phyloP scores from a whole-genome alignment of 1,284 basidiomycete genomes.

The Violaceomyces palustris region DNA sequence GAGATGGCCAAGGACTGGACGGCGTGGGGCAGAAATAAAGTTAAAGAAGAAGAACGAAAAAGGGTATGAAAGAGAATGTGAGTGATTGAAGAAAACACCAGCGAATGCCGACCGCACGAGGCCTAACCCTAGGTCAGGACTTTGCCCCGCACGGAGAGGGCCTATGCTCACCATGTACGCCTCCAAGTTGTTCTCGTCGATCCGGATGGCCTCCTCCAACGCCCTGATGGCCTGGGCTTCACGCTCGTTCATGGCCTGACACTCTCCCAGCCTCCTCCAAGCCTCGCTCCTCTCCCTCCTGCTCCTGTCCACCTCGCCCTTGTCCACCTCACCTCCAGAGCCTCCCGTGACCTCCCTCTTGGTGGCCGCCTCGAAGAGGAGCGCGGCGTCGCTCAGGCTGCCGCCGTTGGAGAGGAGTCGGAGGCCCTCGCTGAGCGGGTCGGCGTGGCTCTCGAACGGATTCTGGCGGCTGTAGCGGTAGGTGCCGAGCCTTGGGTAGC shows the following conservation, averaged over 20 bases:
- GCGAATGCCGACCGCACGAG: too few relatives aligned
- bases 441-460: constrained; percentile 61
- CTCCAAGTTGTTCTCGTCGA: constrained; percentile 69
- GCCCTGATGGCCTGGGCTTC: constrained; percentile 59
- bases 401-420: constrained; percentile 69
- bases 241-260: constrained; percentile 89
- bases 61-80: too few relatives aligned
- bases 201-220: constrained; percentile 58
- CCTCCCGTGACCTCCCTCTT: constrained; percentile 34
- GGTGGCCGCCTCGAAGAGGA: constrained; percentile 77
- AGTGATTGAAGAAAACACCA: too few relatives aligned
- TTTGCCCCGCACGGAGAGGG: too few relatives aligned
- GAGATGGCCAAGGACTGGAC: constrained; percentile 73
- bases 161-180: too few relatives aligned
- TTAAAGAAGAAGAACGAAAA: background rate
- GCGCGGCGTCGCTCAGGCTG: constrained; percentile 74
- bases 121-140: too few relatives aligned
- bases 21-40: background rate
- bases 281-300: constrained; percentile 64
- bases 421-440: constrained; percentile 59
- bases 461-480: constrained; percentile 57
- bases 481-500: constrained; percentile 43
- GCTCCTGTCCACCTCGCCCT: constrained; percentile 56
- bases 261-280: constrained; percentile 89
- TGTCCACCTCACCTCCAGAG: constrained; percentile 62